phyloP scores from a whole-genome alignment of 805 yeast species.

The Sugiyamaella americana region DNA sequence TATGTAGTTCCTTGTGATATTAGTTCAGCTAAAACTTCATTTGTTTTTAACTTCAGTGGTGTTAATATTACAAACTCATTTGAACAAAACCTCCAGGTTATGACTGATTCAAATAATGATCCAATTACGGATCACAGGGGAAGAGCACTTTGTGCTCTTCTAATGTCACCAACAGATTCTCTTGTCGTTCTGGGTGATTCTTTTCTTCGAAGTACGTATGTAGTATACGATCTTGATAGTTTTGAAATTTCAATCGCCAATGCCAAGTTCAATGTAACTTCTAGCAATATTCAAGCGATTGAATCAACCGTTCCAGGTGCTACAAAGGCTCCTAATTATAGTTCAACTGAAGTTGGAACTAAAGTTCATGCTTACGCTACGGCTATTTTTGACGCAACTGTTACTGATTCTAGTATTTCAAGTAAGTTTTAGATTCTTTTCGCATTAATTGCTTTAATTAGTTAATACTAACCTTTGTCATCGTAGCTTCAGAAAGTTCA shows the following conservation, averaged over 20 bases:
- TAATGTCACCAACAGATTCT: conserved; percentile 8
- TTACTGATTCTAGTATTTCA: too few species aligned
- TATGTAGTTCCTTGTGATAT: conserved; percentile 7
- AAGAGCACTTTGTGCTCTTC: conserved; percentile 10
- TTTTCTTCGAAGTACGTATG: conserved; percentile 56
- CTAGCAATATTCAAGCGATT: conserved; percentile 21
- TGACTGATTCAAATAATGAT: conserved; percentile 2
- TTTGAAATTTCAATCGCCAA: conserved; percentile 51
- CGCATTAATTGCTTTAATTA: too few species aligned
- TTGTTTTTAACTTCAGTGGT: conserved; percentile 20
- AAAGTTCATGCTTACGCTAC: neutral
- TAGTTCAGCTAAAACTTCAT: conserved; percentile 2
- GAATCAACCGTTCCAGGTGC: conserved; percentile 27
- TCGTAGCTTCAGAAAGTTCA: too few species aligned
- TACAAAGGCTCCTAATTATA: conserved; percentile 22
- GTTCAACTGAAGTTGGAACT: conserved; percentile 16
- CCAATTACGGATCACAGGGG: conserved; percentile 2
- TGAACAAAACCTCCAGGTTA: conserved; percentile 18
- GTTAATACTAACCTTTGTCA: too few species aligned
- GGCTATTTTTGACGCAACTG: too few species aligned
- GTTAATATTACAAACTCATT: conserved; percentile 22
- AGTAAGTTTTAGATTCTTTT: too few species aligned
- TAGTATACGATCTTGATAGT: conserved; percentile 61
- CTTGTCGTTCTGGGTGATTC: conserved; percentile 52
- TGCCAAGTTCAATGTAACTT: conserved; percentile 28